Conservation (phyloP, 2,329 filamentous ascomycete species). For the Emmonsia crescens region DNA sequence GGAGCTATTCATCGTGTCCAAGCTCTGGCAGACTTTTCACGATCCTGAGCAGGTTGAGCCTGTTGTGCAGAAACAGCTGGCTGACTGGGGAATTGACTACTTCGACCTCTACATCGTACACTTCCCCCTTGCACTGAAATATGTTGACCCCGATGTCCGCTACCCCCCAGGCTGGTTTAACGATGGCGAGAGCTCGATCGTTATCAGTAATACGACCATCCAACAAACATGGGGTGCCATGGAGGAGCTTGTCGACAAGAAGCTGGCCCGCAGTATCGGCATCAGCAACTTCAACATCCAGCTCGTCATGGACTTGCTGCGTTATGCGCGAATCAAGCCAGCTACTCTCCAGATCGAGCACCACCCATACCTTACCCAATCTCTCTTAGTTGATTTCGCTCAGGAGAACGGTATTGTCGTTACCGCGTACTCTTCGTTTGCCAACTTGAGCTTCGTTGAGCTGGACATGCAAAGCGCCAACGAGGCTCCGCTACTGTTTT, state of each 20-base stretch:
- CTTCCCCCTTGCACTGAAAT: constrained; percentile 79
- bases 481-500: constrained; percentile 57
- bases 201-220: constrained; percentile 57
- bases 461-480: constrained; percentile 60
- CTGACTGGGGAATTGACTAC: constrained; percentile 77
- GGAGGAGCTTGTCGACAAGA: constrained; percentile 60
- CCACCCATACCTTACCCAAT: constrained; percentile 77
- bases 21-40: constrained; percentile 91
- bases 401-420: constrained; percentile 60
- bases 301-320: constrained; percentile 66
- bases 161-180: constrained; percentile 72
- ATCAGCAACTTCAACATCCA: constrained; percentile 74
- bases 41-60: constrained; percentile 65
- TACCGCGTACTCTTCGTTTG: constrained; percentile 77
- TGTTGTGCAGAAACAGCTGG: constrained; percentile 64
- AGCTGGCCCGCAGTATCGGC: constrained; percentile 63
- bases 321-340: constrained; percentile 63
- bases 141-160: constrained; percentile 65
- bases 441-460: constrained; percentile 67
- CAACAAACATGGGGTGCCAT: constrained; percentile 75
- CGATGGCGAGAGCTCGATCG: constrained; percentile 51
- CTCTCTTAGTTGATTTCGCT: constrained; percentile 57
- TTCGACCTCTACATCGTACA: constrained; percentile 85
- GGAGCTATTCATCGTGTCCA: constrained; percentile 85
- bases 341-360: constrained; percentile 80